phyloP scores from a whole-genome alignment of 1,284 basidiomycete species.

The Agroathelia rolfsii region DNA sequence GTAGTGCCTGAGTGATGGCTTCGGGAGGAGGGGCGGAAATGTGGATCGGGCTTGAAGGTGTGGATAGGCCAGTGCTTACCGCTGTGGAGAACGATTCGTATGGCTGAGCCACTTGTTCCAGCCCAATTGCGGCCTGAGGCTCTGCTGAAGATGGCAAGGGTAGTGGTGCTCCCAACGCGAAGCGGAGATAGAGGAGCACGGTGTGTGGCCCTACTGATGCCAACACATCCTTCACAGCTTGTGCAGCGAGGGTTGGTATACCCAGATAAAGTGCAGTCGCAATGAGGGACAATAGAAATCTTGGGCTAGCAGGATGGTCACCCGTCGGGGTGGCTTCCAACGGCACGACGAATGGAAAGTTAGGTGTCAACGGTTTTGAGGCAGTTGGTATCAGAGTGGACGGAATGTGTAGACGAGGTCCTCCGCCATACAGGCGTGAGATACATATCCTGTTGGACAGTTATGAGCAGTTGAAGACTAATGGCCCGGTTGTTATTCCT shows the following conservation, averaged over 20 bases:
- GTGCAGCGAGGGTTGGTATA: conserved; percentile 67
- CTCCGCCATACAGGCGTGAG: conserved; percentile 78
- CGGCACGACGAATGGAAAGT: conserved; percentile 33
- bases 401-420: conserved; percentile 62
- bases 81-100: too few relatives aligned
- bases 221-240: conserved; percentile 65
- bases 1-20: too few relatives aligned
- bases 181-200: conserved; percentile 69
- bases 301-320: conserved; percentile 69
- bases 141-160: conserved; percentile 35
- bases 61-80: too few relatives aligned
- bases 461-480: conserved; percentile 9
- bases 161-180: conserved; percentile 72
- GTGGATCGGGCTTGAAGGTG: too few relatives aligned
- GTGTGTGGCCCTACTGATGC: conserved; percentile 76
- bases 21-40: too few relatives aligned
- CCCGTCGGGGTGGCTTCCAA: conserved; percentile 30
- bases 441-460: conserved; percentile 57
- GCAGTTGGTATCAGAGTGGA: conserved; percentile 56
- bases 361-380: conserved; percentile 58
- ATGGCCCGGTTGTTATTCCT: too few relatives aligned
- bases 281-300: conserved; percentile 78
- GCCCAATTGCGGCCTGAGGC: conserved; percentile 50
- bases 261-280: conserved; percentile 83
- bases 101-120: conserved; percentile 63